Evolutionary conservation across 352 stramenopile species (phyloP), one percentile per base, ranked within the genome.

Genomic region (Globisporangium parvum): DNA sequence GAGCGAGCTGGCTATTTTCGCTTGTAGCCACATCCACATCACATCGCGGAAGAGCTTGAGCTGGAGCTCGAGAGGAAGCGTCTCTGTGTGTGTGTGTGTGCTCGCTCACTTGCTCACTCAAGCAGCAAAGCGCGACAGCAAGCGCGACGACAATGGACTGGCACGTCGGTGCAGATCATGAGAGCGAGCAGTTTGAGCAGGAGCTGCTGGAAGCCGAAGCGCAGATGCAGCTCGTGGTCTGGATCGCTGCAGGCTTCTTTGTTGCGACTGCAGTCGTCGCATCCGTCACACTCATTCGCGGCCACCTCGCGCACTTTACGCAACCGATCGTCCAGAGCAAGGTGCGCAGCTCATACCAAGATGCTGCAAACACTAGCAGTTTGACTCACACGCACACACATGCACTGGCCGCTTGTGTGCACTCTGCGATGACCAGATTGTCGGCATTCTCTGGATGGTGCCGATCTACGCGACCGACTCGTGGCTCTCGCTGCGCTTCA

Each of bases 401-500:
- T 6, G 26, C 26, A 31, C 3, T 31, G 26, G 6, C 26, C 26
- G 26, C 26, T 31, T 2, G 26, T 31, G 14, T 84, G 62, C n/a
- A n/a, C 44, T 65, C 3, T 40, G 21, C 42, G n/a, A 51, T 31
- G 44, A 60, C 17, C 89, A 98, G 77, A 95, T 98, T 62, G 89
- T 99, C 3, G 85, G 96, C 0, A 99, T 99, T 60, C 63, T 99
- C 21, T 99, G 93, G 93, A 99, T 99, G 93, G 95, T 99, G 17
- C 96, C 96, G 1, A 98, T 99, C 60, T 99, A 99, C 77, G 82
- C 88, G 2, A 96, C 97, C 17, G 93, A 98, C 67, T 97, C 87
- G 51, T 99, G 96, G 96, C 73, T 99, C 8, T 97, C 92, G 46
- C 81, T 99, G 23, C 80, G 95, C n/a, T 99, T 98, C 72, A 96